A percentile compares a stretch with the other conserved stretches of the same genome.
These are phyloP conservation scores for Leersia perrieri DNA, from an alignment of 176 grass and related monocot species.

Conservation along the genomic window DNA sequence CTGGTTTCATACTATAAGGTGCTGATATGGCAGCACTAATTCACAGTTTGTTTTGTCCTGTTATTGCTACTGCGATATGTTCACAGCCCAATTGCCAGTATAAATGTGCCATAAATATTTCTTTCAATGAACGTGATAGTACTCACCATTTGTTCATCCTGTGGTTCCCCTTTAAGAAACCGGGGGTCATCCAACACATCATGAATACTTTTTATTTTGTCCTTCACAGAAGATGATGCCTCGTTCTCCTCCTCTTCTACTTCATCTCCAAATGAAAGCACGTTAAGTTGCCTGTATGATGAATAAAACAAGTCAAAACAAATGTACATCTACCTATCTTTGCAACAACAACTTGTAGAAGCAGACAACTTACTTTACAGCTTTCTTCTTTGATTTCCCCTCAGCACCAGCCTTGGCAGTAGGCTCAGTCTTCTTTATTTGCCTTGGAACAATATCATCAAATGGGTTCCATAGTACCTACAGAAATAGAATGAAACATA, in stretches of 20 bases:
- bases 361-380: slow-evolving; percentile 66
- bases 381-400: slow-evolving; percentile 67
- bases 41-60: not conserved
- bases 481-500: slow-evolving; percentile 13
- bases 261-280: slow-evolving; percentile 93
- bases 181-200: slow-evolving; percentile 87
- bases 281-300: slow-evolving; percentile 75
- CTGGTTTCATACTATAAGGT: not conserved
- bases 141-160: slow-evolving; percentile 49
- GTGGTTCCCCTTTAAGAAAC: slow-evolving; percentile 72
- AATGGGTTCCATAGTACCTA: slow-evolving; percentile 98
- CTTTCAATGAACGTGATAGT: not conserved
- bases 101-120: not conserved
- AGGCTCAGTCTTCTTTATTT: slow-evolving; percentile 60
- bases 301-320: slow-evolving; percentile 33
- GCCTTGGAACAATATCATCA: slow-evolving; percentile 86
- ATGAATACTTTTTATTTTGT: slow-evolving; percentile 97
- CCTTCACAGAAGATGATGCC: slow-evolving; percentile 53
- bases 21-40: not conserved
- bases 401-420: slow-evolving; percentile 50
- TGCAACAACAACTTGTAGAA: slow-evolving; percentile 7
- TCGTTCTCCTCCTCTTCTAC: slow-evolving; percentile 94
- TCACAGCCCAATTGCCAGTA: not conserved
- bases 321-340: not conserved
- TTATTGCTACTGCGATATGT: not conserved